phyloP scores from a whole-genome alignment of 2,329 filamentous ascomycete species.

The Sphaerulina musiva region DNA sequence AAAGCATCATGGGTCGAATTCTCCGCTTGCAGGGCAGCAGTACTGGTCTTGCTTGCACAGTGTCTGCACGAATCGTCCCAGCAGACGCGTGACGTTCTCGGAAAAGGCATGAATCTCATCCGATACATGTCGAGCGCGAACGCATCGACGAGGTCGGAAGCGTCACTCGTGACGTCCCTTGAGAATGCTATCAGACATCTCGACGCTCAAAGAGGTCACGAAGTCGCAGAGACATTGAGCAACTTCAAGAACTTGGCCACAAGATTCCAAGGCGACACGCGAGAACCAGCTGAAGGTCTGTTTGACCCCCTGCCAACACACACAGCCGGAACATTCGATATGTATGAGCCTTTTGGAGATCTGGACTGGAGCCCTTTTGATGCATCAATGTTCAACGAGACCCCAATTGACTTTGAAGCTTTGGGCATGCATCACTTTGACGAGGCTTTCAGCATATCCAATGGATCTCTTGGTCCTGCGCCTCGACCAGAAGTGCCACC shows the following conservation, averaged over 20 bases:
- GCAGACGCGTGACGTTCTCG: slow-evolving; percentile 21
- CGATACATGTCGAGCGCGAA: slow-evolving; percentile 31
- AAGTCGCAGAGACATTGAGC: slow-evolving; percentile 12
- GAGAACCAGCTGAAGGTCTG: slow-evolving; percentile 1
- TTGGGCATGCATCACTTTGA: slow-evolving; percentile 16
- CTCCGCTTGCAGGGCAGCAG: slow-evolving; percentile 33
- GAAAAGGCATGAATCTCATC: slow-evolving; percentile 30
- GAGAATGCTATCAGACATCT: slow-evolving; percentile 21
- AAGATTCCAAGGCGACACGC: slow-evolving; percentile 9
- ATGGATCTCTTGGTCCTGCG: background rate
- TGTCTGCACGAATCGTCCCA: slow-evolving; percentile 27
- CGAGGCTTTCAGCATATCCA: slow-evolving; percentile 17
- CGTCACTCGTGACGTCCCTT: slow-evolving; percentile 30
- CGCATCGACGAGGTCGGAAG: slow-evolving; percentile 32
- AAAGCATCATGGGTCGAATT: slow-evolving; percentile 35
- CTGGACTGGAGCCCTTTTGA: slow-evolving; percentile 16
- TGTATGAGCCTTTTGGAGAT: slow-evolving; percentile 12
- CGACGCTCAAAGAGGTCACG: slow-evolving; percentile 7
- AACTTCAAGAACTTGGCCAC: slow-evolving; percentile 15
- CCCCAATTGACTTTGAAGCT: slow-evolving; percentile 11
- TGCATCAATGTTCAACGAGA: slow-evolving; percentile 12
- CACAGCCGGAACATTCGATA: slow-evolving; percentile 1
- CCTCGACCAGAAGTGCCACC: background rate
- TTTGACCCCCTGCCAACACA: slow-evolving; percentile 2
- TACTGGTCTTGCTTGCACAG: slow-evolving; percentile 34